Base-by-base conservation (phyloP, 1,284 basidiomycete species). In the Limonomyces culmigenus region DNA sequence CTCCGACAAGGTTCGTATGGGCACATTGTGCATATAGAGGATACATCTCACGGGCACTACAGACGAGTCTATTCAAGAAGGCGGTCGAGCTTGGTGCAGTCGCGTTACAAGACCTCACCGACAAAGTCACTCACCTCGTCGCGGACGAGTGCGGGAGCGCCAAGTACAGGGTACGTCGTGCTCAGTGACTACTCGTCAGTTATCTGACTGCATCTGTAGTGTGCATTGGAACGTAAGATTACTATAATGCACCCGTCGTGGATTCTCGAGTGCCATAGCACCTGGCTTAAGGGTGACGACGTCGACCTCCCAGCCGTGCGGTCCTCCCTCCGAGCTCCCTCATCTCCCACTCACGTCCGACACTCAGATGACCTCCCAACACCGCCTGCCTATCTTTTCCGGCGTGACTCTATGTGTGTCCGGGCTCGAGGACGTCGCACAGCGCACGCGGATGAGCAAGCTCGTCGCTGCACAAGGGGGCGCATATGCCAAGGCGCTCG, bases 91-190 rank as follows among this genome's bases (percentile, higher is more conserved):
- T 88, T 5, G 86, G 85, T 12, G 85, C 81, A 12, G 56, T 60
- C 18, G 62, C 68, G 31, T 60, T 67, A 6, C 65, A 55, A 15
- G 74, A 79, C 38, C 73, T 89, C 38, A 87, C 81, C 0, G 79
- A 84, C 50, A 65, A 64, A 35, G 78, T 84, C 19, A 88, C 85
- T 0, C 84, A 89, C 54, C 64, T 89, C 25, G 59, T 89, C 32
- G 79, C 84, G 1, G 59, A 56, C 19, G 56, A 57, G 13, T 72
- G 77, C 42, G 79, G 78, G 4, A 74, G 80, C 17, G 65, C 74
- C n/a, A 89, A 89, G 50, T 88, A 88, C 49, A 58, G 50, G 50
- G 81, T 70, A 29, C 35, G 65, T 52, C 23, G 15, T 32, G 25
- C n/a, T n/a, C n/a, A n/a, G n/a, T n/a, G n/a, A n/a, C n/a, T n/a